phyloP scores from a whole-genome alignment of 192 early-diverging fungal species.

The Podila horticola region DNA sequence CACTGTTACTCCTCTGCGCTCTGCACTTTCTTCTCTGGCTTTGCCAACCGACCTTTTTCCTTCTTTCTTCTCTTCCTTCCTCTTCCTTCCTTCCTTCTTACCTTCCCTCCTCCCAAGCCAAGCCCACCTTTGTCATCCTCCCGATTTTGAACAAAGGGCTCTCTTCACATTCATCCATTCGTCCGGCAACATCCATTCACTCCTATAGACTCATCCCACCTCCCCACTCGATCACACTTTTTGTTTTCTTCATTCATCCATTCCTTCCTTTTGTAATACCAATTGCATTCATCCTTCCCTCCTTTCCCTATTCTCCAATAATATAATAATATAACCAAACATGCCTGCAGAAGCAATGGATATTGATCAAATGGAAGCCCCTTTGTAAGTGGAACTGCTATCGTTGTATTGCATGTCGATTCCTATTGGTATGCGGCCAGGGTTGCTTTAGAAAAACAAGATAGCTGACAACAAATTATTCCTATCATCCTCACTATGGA shows the following conservation, averaged over 20 bases:
- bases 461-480: background rate
- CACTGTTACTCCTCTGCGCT: too few relatives aligned
- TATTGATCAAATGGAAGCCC: slow-evolving; percentile 41
- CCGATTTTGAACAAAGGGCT: background rate
- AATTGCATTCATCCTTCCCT: background rate
- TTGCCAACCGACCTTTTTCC: background rate
- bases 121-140: background rate
- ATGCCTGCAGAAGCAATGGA: slow-evolving; percentile 55
- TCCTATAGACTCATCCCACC: too few relatives aligned
- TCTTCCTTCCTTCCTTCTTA: background rate
- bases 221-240: too few relatives aligned
- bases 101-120: background rate
- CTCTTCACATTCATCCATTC: background rate
- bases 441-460: too few relatives aligned
- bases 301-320: background rate
- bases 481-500: background rate
- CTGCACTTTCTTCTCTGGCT: background rate
- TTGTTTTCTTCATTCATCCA: background rate
- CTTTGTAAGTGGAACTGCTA: slow-evolving; percentile 28
- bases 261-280: too few relatives aligned
- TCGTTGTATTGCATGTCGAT: background rate
- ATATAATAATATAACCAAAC: slow-evolving; percentile 5
- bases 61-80: slow-evolving; percentile 9
- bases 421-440: background rate
- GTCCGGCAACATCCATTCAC: background rate